Evolutionary conservation across 2,329 filamentous ascomycete species (phyloP), one percentile per base, ranked within the genome.

Genomic region (Microdochium paspali): DNA sequence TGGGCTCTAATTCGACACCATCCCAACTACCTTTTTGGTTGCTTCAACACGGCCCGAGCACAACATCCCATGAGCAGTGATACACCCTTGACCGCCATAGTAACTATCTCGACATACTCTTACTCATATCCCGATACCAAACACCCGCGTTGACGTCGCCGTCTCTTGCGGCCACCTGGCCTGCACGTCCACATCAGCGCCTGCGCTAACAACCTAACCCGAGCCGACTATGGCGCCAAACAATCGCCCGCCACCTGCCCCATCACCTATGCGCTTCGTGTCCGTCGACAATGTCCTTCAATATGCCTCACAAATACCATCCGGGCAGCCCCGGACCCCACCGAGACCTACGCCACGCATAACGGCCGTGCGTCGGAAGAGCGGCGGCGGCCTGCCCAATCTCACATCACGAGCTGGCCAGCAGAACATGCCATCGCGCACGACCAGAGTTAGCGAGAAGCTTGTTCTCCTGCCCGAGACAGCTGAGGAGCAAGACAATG

Each of bases 371-470:
- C 78, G 57, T 59, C 74, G 63, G 35, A 49, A 53, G 12, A 70
- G 67, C 56, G 65, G 74, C 5, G 66, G 69, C 10, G 67, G 68
- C 10, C 62, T 73, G 31, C 69, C 71, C n/a, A 63, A 61, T 26
- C 56, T 68, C 20, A 63, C 66, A 44, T 65, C 66, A 35, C 68
- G 74, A 4, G 70, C 71, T 46, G 76, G 75, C 51, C 68, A 71
- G 57, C 75, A 80, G 48, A 76, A 73, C 42, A 68, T 96, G 54
- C 93, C 91, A 0, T 85, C 88, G 5, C 80, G 93, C 46, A 94
- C 90, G 31, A 94, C 89, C 24, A 96, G 97, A 66, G 85, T 95
- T 53, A 95, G 88, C 64, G 89, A 97, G 70, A 97, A 97, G 68
- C 74, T 98, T n/a, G 93, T 98, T 0, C 73, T 97, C 30, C 76